Base-by-base conservation (phyloP, 768 basidiomycete species). In the Mycena galopus region DNA sequence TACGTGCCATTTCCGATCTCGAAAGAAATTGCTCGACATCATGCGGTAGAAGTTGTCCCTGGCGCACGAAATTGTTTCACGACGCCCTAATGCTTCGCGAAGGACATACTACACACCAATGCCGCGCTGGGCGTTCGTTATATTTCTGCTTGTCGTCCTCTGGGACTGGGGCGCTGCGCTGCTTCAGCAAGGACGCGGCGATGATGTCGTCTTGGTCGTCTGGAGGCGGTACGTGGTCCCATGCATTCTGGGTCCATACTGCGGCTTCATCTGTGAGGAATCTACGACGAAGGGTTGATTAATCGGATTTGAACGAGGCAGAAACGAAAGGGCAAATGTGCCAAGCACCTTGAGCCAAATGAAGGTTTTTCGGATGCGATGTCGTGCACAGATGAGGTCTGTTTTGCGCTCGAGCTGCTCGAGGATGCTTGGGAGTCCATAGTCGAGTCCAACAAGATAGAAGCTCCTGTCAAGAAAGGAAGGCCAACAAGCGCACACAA, bases 21-120 rank as follows among this genome's bases (percentile, higher is more conserved):
- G 92, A 85, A 99, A 99, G 83, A 99, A 99, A 75, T 97, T 96
- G 78, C 84, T 88, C 25, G 90, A 86, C 73, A 97, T 96, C 64
- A 86, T 87, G 77, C 93, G 92, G 86, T 99, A 99, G 77, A 99
- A 98, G 66, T 91, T 91, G 79, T 99, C 94, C 97, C 97, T 98
- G 77, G 67, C 82, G 77, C 76, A 82, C 81, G 23, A 78, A 71
- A n/a, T 75, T 80, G 78, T 51, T 30, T 17, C 29, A 35, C 16
- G 44, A 30, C 42, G 42, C 7, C 42, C 7, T 42, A 19, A 19
- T 17, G 17, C 7, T 42, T 17, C 16, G 42, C n/a, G 42, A 16
- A 7, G 9, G 7, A 23, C n/a, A n/a, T 17, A 78, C 84, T 17
- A 78, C 84, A 62, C 73, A 94, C 94, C 94, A 95, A 75, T 92